phyloP scores from a whole-genome alignment of 148 eudicot genomes.

The Persicaria maculosa region DNA sequence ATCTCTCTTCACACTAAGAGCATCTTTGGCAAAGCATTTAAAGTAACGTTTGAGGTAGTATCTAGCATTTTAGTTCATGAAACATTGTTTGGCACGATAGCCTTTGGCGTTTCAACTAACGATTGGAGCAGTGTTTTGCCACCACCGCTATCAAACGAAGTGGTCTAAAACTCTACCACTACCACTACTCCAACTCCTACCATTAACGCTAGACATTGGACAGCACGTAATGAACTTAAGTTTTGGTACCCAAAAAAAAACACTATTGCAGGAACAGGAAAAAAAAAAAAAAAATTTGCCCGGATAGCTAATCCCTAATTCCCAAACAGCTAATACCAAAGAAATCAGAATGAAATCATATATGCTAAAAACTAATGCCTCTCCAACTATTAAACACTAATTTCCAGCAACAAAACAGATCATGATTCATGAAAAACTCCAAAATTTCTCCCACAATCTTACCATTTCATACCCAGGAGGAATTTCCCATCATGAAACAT shows the following conservation, averaged over 20 bases:
- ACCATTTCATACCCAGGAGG: neutral
- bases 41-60: too few relatives aligned
- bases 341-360: neutral
- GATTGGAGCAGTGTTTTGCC: too few relatives aligned
- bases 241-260: neutral
- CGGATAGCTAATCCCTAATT: neutral
- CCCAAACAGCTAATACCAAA: neutral
- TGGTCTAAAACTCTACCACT: too few relatives aligned
- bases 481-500: constrained; percentile 6
- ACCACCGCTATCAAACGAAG: too few relatives aligned
- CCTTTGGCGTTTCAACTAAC: too few relatives aligned
- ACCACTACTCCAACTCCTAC: too few relatives aligned
- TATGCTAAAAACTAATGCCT: neutral
- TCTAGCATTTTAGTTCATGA: too few relatives aligned
- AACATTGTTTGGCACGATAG: too few relatives aligned
- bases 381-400: neutral
- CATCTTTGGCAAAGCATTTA: too few relatives aligned
- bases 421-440: neutral
- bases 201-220: too few relatives aligned
- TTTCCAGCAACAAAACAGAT: neutral
- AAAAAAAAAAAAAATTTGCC: neutral
- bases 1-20: neutral
- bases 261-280: neutral
- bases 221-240: neutral
- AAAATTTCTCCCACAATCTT: neutral